Evolutionary conservation across 208 protist genomes (phyloP).

Genomic region (Wallacemonas sp.): DNA sequence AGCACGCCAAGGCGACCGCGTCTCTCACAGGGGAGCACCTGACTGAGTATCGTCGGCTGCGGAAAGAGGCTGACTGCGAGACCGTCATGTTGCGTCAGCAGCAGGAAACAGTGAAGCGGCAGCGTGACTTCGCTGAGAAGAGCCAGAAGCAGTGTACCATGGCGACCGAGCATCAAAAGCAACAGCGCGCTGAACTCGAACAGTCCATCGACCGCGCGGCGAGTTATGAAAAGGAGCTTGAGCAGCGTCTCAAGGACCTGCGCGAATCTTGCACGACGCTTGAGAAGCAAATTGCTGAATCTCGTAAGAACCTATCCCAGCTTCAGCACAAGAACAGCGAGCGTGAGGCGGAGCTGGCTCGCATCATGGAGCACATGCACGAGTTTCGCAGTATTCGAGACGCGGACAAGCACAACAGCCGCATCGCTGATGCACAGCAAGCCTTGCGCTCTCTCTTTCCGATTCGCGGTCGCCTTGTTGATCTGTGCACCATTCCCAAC

Average conservation of each 20-base stretch:
- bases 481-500: conserved; percentile 93
- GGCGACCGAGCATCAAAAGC: conserved; percentile 44
- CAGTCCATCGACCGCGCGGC: conserved; percentile 37
- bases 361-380: conserved; percentile 89
- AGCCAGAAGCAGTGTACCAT: conserved; percentile 63
- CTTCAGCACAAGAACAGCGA: conserved; percentile 65
- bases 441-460: conserved; percentile 90
- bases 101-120: conserved; percentile 58
- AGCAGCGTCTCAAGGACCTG: conserved; percentile 55
- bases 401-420: conserved; percentile 67
- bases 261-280: conserved; percentile 34
- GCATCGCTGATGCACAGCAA: conserved; percentile 86
- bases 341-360: conserved; percentile 76
- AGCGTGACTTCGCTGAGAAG: conserved; percentile 64
- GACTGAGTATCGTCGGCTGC: conserved; percentile 74
- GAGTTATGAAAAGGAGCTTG: conserved; percentile 46
- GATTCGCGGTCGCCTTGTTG: conserved; percentile 88
- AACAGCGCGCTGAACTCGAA: conserved; percentile 49
- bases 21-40: conserved; percentile 57
- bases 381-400: conserved; percentile 86
- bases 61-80: conserved; percentile 82
- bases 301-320: conserved; percentile 34
- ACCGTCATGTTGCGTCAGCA: conserved; percentile 81
- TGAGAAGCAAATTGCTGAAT: conserved; percentile 37
- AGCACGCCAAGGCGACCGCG: conserved; percentile 22